Conservation (phyloP, 306 rosid genomes). For the Spatholobus suberectus region DNA sequence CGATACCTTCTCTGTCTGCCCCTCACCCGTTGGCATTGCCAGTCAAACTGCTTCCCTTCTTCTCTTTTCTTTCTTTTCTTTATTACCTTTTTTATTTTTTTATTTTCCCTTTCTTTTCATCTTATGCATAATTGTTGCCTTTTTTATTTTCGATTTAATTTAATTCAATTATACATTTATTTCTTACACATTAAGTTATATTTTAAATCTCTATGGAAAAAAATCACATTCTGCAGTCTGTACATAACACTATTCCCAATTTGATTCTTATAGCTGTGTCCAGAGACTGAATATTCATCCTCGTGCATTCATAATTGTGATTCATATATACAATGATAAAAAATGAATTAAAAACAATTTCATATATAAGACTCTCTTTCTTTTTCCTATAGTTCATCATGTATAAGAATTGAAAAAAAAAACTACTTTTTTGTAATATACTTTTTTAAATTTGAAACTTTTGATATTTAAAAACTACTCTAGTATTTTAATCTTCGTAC, state of each 20-base stretch:
- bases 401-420: too few species aligned
- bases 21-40: not conserved
- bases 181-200: not conserved
- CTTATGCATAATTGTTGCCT: not conserved
- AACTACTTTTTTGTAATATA: too few species aligned
- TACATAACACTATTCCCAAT: not conserved
- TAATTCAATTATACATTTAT: not conserved
- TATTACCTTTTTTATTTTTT: not conserved
- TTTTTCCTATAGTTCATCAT: too few species aligned
- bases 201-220: not conserved
- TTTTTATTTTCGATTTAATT: not conserved
- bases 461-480: too few species aligned
- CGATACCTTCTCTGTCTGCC: not conserved
- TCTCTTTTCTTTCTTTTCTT: too few species aligned
- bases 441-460: too few species aligned
- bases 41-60: constrained; percentile 12
- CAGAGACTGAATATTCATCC: not conserved
- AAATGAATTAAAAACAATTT: too few species aligned
- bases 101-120: not conserved
- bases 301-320: too few species aligned
- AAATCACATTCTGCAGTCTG: not conserved
- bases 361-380: too few species aligned
- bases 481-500: too few species aligned
- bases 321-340: too few species aligned
- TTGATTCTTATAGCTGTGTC: not conserved